A percentile compares a stretch with the other conserved stretches of the same genome.
Evolutionary conservation across 331 rosid genomes (phyloP).

Genomic region (Acacia pycnantha): DNA sequence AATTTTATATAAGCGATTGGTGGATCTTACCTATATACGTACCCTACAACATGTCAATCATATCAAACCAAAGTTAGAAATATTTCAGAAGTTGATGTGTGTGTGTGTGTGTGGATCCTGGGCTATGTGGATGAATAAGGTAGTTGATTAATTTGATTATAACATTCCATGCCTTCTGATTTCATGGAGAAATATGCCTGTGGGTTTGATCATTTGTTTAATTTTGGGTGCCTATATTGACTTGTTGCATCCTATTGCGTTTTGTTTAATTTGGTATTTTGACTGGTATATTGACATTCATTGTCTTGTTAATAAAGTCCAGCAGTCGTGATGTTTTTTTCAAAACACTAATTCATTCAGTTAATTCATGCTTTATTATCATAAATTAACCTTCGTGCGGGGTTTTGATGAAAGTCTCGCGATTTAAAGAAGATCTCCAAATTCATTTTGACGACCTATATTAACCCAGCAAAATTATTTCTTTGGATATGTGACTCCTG

Average conservation of each 20-base stretch:
- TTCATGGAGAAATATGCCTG: neutral
- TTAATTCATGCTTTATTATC: neutral
- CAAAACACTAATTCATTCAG: neutral
- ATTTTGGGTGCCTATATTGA: neutral
- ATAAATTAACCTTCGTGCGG: neutral
- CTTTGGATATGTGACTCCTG: neutral
- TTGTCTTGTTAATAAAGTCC: neutral
- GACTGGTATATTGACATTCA: no score
- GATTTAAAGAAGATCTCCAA: neutral
- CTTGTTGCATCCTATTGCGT: neutral
- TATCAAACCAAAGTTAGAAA: neutral
- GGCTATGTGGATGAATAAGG: neutral
- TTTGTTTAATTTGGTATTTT: neutral
- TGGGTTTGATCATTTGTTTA: constrained; percentile 4
- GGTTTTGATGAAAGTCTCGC: neutral
- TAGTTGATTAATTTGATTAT: neutral
- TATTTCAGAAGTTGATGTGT: neutral
- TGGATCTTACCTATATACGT: constrained; percentile 15
- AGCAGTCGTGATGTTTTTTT: neutral
- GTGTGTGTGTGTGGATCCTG: neutral
- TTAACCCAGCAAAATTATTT: constrained; percentile 7
- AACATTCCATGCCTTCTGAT: neutral
- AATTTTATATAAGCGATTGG: constrained; percentile 30
- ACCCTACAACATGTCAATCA: constrained; percentile 1
- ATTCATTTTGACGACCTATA: constrained; percentile 13